Conservation (phyloP, 805 yeast species). For the Kregervanrija pseudodelftensis region DNA sequence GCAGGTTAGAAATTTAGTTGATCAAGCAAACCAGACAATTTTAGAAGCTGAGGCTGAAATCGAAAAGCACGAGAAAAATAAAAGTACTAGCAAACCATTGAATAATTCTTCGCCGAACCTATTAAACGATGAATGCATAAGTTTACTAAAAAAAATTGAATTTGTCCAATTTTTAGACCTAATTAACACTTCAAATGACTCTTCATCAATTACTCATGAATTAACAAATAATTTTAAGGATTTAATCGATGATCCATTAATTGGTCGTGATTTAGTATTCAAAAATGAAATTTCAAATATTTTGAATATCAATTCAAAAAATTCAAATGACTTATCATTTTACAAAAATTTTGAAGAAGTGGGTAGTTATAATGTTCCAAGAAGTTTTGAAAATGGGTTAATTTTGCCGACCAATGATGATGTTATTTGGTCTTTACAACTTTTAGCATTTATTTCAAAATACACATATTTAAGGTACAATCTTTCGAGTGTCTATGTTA, state of each 20-base stretch:
- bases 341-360: constrained; percentile 16
- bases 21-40: constrained; percentile 21
- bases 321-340: constrained; percentile 15
- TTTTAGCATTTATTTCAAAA: constrained; percentile 88
- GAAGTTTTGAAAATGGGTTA: constrained; percentile 57
- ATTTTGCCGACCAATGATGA: constrained; percentile 91
- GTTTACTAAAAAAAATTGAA: constrained; percentile 20
- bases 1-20: constrained; percentile 21
- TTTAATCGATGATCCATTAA: constrained; percentile 18
- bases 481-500: constrained; percentile 68
- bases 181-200: constrained; percentile 19
- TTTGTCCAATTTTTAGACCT: constrained; percentile 23
- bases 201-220: constrained; percentile 15
- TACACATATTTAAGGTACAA: constrained; percentile 72
- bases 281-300: constrained; percentile 25
- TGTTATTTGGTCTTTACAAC: constrained; percentile 86
- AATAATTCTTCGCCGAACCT: neutral
- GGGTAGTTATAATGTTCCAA: constrained; percentile 32
- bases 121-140: constrained; percentile 21
- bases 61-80: constrained; percentile 14
- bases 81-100: neutral
- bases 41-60: constrained; percentile 23
- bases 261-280: constrained; percentile 20
- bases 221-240: constrained; percentile 18
- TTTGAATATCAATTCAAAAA: constrained; percentile 14